Percentiles rank a stretch among this genome's conserved stretches.
These are phyloP conservation scores for Peterozyma toletana DNA, from an alignment of 805 yeast genomes.

Conservation along the genomic window DNA sequence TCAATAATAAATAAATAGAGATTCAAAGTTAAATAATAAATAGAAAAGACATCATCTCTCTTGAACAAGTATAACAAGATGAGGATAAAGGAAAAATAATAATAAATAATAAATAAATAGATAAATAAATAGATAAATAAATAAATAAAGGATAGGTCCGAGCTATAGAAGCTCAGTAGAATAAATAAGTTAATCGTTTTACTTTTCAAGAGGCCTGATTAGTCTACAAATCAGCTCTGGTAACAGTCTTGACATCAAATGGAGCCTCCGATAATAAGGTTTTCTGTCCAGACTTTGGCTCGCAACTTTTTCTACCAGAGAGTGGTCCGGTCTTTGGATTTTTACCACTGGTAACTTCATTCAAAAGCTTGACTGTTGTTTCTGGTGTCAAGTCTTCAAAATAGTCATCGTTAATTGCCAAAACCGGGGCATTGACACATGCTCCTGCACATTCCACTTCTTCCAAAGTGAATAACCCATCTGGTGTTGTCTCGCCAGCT, in stretches of 20 bases:
- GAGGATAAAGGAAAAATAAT: background rate
- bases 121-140: background rate
- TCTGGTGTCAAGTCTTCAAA: conserved; percentile 76
- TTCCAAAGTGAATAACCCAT: conserved; percentile 70
- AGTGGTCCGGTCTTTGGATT: conserved; percentile 57
- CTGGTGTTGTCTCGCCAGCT: conserved; percentile 74
- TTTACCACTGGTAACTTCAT: conserved; percentile 58
- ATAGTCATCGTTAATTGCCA: conserved; percentile 77
- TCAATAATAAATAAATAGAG: background rate
- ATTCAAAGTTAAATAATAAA: no score
- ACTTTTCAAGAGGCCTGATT: background rate
- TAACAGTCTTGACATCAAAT: conserved; percentile 58
- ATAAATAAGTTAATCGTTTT: conserved; percentile 1
- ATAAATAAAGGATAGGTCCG: background rate
- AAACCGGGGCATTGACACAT: conserved; percentile 87
- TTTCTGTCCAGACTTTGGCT: conserved; percentile 67
- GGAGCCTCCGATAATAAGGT: conserved; percentile 57
- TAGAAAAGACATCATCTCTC: no score
- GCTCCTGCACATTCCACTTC: conserved; percentile 93
- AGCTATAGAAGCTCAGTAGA: background rate
- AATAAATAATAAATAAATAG: background rate
- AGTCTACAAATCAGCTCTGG: conserved; percentile 59
- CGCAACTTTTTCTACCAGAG: conserved; percentile 63
- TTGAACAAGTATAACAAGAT: no score
- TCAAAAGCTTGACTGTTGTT: conserved; percentile 51